Percentiles rank a stretch among this genome's conserved stretches.
Evolutionary conservation across 169 alveolate species (phyloP).

Genomic region (Plasmodium berghei): DNA sequence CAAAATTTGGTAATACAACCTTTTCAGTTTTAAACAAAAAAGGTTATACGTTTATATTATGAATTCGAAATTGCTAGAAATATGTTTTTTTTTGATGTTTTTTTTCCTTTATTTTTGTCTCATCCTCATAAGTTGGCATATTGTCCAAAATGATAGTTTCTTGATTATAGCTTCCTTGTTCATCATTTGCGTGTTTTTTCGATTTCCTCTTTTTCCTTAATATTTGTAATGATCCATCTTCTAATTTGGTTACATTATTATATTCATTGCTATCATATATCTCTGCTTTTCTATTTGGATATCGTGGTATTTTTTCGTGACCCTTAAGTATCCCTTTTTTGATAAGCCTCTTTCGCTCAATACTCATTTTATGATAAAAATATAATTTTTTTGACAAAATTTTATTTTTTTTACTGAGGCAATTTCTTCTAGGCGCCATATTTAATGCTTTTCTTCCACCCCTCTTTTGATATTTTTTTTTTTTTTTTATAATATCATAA

Average conservation of each 20-base stretch:
- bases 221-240: conserved; percentile 68
- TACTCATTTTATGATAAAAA: conserved; percentile 73
- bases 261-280: conserved; percentile 74
- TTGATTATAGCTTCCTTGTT: conserved; percentile 28
- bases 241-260: conserved; percentile 36
- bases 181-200: conserved; percentile 17
- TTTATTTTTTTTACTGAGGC: conserved; percentile 72
- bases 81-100: conserved; percentile 68
- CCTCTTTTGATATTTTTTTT: conserved; percentile 42
- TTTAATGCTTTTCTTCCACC: conserved; percentile 76
- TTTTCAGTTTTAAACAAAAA: neutral
- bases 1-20: too few relatives aligned
- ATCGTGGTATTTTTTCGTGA: conserved; percentile 72
- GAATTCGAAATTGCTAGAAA: conserved; percentile 2
- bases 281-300: conserved; percentile 73
- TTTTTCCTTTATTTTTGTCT: conserved; percentile 61
- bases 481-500: conserved; percentile 72
- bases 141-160: conserved; percentile 69
- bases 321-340: conserved; percentile 70
- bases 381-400: conserved; percentile 69
- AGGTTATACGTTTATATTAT: too few relatives aligned
- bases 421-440: conserved; percentile 71
- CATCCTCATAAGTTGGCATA: conserved; percentile 77
- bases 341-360: conserved; percentile 65
- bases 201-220: conserved; percentile 72